phyloP scores from a whole-genome alignment of 2,329 filamentous ascomycete genomes.

The Podosphaera fusca region DNA sequence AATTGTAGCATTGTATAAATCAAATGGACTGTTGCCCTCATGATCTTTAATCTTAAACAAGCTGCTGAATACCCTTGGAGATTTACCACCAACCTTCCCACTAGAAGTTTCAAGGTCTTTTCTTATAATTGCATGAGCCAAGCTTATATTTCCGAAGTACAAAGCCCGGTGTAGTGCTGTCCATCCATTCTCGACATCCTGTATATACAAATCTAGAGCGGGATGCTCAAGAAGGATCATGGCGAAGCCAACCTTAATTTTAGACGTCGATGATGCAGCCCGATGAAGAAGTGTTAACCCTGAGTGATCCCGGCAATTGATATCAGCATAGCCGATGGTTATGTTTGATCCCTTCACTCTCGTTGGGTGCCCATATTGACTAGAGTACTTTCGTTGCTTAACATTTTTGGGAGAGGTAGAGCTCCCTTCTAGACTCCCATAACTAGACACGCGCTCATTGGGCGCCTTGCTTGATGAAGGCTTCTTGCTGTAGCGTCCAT shows the following conservation, averaged over 20 bases:
- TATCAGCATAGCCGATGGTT: slow-evolving; percentile 33
- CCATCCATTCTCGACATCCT: slow-evolving; percentile 87
- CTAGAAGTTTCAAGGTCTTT: slow-evolving; percentile 39
- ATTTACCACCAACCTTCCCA: slow-evolving; percentile 33
- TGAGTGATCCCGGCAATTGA: slow-evolving; percentile 65
- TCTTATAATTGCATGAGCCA: slow-evolving; percentile 61
- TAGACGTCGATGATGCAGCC: slow-evolving; percentile 50
- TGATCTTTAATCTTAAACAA: slow-evolving; percentile 89
- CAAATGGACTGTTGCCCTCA: slow-evolving; percentile 85
- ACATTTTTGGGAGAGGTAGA: slow-evolving; percentile 26
- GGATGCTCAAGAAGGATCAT: slow-evolving; percentile 61
- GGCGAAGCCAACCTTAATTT: slow-evolving; percentile 51
- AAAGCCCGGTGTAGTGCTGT: slow-evolving; percentile 79
- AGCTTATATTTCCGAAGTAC: slow-evolving; percentile 70
- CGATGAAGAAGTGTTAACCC: slow-evolving; percentile 72
- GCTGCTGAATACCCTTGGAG: slow-evolving; percentile 37
- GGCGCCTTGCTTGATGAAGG: slow-evolving; percentile 25
- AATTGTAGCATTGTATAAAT: slow-evolving; percentile 76
- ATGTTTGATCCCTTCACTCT: slow-evolving; percentile 22
- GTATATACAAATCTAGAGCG: slow-evolving; percentile 60
- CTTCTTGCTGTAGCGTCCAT: slow-evolving; percentile 32
- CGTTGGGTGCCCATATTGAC: slow-evolving; percentile 21
- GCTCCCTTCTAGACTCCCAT: slow-evolving; percentile 18
- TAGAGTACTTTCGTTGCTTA: slow-evolving; percentile 31
- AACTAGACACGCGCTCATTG: slow-evolving; percentile 19